A percentile compares a stretch with the other conserved stretches of the same genome.
Conservation (phyloP, 208 protist species). For the Leptomonas seymouri region DNA sequence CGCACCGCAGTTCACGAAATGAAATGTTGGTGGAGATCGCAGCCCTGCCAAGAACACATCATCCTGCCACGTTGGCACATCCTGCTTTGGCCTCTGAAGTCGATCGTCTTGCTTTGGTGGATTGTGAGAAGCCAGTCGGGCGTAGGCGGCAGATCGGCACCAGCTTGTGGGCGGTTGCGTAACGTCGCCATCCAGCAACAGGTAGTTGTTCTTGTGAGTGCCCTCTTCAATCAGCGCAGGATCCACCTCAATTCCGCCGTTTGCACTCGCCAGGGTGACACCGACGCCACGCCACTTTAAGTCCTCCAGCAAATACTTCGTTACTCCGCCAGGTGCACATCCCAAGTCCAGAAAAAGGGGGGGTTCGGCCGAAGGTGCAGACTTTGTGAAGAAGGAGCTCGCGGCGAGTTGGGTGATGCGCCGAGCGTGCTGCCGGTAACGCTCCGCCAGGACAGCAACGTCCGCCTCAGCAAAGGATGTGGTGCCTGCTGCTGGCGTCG, state of each 20-base stretch:
- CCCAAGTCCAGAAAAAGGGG: slow-evolving; percentile 76
- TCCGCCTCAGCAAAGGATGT: slow-evolving; percentile 56
- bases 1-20: slow-evolving; percentile 83
- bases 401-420: slow-evolving; percentile 36
- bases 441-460: slow-evolving; percentile 43
- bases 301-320: slow-evolving; percentile 60
- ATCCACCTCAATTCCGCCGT: slow-evolving; percentile 68
- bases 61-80: background rate
- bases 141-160: slow-evolving; percentile 20
- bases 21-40: slow-evolving; percentile 20
- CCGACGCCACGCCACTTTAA: slow-evolving; percentile 75
- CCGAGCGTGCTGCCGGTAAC: slow-evolving; percentile 62
- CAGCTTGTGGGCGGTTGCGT: slow-evolving; percentile 27
- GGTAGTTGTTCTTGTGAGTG: slow-evolving; percentile 11
- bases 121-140: background rate
- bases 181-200: slow-evolving; percentile 48
- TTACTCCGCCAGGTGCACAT: slow-evolving; percentile 72
- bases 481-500: slow-evolving; percentile 10
- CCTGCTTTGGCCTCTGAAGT: background rate
- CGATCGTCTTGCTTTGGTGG: background rate
- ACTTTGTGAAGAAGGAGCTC: slow-evolving; percentile 12
- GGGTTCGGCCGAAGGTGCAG: background rate
- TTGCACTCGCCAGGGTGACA: slow-evolving; percentile 48
- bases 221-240: slow-evolving; percentile 14
- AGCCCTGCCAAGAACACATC: background rate